Percentiles rank a stretch among this genome's conserved stretches.
Evolutionary conservation across 306 rosid genomes (phyloP).

Genomic region (Gillenia trifoliata): DNA sequence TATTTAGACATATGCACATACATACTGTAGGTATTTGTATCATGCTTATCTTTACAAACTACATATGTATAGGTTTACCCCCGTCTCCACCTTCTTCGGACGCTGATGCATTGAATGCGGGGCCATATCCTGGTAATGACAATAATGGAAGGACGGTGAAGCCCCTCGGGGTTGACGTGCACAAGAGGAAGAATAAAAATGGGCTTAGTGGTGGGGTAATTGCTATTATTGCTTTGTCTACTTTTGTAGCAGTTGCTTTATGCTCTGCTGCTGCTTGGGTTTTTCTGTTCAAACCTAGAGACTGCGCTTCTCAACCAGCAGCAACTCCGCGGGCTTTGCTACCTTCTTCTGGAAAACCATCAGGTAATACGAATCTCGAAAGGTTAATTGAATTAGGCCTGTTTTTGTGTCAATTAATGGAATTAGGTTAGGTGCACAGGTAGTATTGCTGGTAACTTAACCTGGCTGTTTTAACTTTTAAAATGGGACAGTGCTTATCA

Average conservation of each 20-base stretch:
- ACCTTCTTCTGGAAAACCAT: conserved; percentile 50
- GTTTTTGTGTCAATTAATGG: background rate
- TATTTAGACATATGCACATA: background rate
- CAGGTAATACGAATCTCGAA: conserved; percentile 44
- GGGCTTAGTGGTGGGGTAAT: conserved; percentile 55
- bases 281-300: conserved; percentile 47
- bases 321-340: conserved; percentile 34
- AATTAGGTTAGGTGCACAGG: background rate
- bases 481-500: background rate
- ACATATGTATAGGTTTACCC: conserved; percentile 64
- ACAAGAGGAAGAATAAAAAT: conserved; percentile 45
- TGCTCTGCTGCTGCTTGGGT: conserved; percentile 52
- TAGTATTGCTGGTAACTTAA: background rate
- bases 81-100: conserved; percentile 79
- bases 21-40: background rate
- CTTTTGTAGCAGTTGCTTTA: conserved; percentile 47
- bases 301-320: conserved; percentile 29
- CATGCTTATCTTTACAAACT: conserved; percentile 16
- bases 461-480: background rate
- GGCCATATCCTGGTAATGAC: conserved; percentile 52
- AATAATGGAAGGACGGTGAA: conserved; percentile 58
- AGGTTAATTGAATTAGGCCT: background rate
- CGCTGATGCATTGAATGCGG: conserved; percentile 45
- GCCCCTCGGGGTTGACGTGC: conserved; percentile 84
- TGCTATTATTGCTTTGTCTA: conserved; percentile 54